Conservation (phyloP, 148 eudicot species). For the Chenopodium album region DNA sequence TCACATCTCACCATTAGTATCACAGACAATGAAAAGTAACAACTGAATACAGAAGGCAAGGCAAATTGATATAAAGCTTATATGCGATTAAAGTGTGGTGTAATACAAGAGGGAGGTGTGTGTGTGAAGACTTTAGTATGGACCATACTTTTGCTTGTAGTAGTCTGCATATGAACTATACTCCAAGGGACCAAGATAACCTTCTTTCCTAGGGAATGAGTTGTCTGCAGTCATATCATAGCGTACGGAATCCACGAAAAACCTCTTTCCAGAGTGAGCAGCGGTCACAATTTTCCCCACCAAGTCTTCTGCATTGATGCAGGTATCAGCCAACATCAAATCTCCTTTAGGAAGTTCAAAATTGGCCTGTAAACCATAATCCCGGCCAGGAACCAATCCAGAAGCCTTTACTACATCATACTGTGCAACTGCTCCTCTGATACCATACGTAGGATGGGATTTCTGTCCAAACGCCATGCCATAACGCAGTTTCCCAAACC, state of each 20-base stretch:
- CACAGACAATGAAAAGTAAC: constrained; percentile 9
- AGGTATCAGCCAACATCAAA: constrained; percentile 83
- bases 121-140: constrained; percentile 1
- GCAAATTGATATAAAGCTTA: neutral
- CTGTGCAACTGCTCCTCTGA: constrained; percentile 96
- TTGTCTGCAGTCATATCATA: constrained; percentile 94
- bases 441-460: constrained; percentile 92
- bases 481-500: constrained; percentile 85
- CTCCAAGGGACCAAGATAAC: constrained; percentile 96
- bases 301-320: constrained; percentile 56
- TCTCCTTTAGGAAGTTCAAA: constrained; percentile 45
- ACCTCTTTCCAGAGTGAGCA: constrained; percentile 99
- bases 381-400: constrained; percentile 78
- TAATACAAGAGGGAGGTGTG: neutral
- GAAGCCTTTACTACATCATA: constrained; percentile 90
- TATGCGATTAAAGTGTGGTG: neutral
- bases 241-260: constrained; percentile 86
- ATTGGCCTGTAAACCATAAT: constrained; percentile 20
- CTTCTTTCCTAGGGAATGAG: constrained; percentile 97
- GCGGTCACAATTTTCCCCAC: constrained; percentile 92
- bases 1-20: constrained; percentile 34
- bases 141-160: constrained; percentile 82
- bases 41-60: neutral
- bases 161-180: constrained; percentile 95
- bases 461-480: constrained; percentile 95